Percentiles rank a stretch among this genome's conserved stretches.
These are phyloP conservation scores for Monosporascus ibericus DNA, from an alignment of 2,329 filamentous ascomycete species.

Conservation along the genomic window DNA sequence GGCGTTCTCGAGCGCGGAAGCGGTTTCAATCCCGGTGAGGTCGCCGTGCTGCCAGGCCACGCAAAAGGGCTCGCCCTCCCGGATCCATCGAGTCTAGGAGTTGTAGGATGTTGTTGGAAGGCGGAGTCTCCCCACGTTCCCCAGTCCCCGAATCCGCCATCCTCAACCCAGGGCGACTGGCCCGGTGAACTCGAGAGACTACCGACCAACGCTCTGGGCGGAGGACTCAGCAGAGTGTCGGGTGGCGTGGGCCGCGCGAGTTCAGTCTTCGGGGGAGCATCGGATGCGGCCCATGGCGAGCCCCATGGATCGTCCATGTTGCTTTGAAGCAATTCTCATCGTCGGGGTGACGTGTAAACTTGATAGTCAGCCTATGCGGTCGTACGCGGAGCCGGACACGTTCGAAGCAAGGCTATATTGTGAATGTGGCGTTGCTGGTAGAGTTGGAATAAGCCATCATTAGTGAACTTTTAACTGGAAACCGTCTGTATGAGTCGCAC, in stretches of 20 bases:
- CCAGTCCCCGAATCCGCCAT: conserved; percentile 33
- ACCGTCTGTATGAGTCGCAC: neutral
- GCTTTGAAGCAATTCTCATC: conserved; percentile 26
- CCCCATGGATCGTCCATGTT: conserved; percentile 60
- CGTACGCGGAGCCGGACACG: neutral
- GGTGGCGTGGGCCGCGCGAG: conserved; percentile 23
- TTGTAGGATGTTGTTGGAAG: conserved; percentile 22
- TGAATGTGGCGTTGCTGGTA: neutral
- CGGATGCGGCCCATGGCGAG: conserved; percentile 50
- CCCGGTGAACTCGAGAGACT: conserved; percentile 21
- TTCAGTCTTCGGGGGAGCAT: conserved; percentile 28
- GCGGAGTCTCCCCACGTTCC: conserved; percentile 24
- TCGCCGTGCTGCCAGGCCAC: conserved; percentile 33
- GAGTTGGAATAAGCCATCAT: neutral
- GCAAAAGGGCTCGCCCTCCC: conserved; percentile 32
- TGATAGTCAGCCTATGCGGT: too few relatives aligned
- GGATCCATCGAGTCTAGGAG: conserved; percentile 25
- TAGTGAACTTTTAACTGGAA: neutral
- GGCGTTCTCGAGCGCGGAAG: conserved; percentile 24
- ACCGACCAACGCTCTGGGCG: conserved; percentile 36
- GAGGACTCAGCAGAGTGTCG: conserved; percentile 32
- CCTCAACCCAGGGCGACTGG: conserved; percentile 36
- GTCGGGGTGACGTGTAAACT: conserved; percentile 11
- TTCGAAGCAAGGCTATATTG: neutral
- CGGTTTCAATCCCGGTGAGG: conserved; percentile 28